Percentiles rank a stretch among this genome's conserved stretches.
Evolutionary conservation across 2,329 filamentous ascomycete genomes (phyloP).

Genomic region (Aurifilum marmelostoma): DNA sequence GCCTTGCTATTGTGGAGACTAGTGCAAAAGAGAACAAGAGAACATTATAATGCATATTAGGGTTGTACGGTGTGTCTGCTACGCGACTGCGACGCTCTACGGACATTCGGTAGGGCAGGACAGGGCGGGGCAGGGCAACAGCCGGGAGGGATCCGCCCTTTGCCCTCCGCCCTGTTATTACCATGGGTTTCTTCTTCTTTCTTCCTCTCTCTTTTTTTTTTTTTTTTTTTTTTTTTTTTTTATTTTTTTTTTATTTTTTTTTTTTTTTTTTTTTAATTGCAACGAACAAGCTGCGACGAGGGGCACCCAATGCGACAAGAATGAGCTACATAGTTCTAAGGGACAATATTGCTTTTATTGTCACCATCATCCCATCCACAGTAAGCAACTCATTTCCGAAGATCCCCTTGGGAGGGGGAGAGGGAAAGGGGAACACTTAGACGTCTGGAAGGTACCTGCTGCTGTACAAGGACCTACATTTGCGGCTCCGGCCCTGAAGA

Average conservation of each 20-base stretch:
- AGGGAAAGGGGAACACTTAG: too few species aligned
- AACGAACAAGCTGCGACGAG: background rate
- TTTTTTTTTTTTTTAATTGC: too few species aligned
- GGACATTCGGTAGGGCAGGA: background rate
- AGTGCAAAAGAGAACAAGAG: background rate
- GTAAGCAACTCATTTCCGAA: constrained; percentile 5
- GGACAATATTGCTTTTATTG: background rate
- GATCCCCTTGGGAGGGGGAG: background rate
- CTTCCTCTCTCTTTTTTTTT: too few species aligned
- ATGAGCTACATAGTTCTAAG: background rate
- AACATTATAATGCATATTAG: too few species aligned
- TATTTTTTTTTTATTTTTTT: too few species aligned
- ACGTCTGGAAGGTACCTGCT: too few species aligned
- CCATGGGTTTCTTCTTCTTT: too few species aligned
- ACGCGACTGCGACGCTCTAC: constrained; percentile 7
- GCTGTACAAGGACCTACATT: background rate
- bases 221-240: too few species aligned
- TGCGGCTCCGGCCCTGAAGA: background rate
- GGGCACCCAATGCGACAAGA: background rate
- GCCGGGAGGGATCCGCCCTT: background rate
- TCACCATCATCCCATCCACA: too few species aligned
- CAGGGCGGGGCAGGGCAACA: too few species aligned
- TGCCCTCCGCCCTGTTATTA: background rate
- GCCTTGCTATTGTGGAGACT: background rate
- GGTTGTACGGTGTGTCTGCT: background rate